Base-by-base conservation (phyloP, 1,284 basidiomycete genomes). In the Ustilago cynodontis region DNA sequence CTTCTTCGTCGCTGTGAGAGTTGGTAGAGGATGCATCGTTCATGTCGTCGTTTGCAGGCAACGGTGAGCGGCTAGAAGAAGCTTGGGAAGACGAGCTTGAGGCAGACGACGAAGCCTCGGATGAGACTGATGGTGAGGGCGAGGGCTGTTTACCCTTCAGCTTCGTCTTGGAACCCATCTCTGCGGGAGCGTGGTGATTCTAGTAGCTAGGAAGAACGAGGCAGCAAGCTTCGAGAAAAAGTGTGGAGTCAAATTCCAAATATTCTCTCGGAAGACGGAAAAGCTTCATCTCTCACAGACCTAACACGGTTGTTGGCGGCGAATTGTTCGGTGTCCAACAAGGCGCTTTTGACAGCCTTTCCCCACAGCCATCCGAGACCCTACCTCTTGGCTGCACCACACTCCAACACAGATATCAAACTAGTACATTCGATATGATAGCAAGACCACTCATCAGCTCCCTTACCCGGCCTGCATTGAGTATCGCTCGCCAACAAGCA, bases 201-300 rank as follows among this genome's bases (percentile, higher is more conserved):
- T 5, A 11, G 31, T 33, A 6, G 31, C 11, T 33, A 6, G 5
- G 13, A 18, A 7, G 22, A 24, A 28, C 22, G 45, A 31, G 26
- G 49, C 45, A 41, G 29, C 3, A 4, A 41, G 16, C 41, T 43
- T 57, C 41, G 24, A 31, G 43, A 52, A 60, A 41, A 35, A 14
- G 64, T 37, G 61, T 39, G n/a, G 45, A 41, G 39, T 18, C 52
- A 63, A 63, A 69, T 67, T 64, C 64, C 64, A 64, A 67, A 72
- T 49, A 50, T 67, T 58, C 26, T n/a, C 10, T 67, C 65, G 65
- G 70, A 52, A 67, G 28, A 51, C 65, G 60, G 70, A 20, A 18
- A 35, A 43, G 29, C 18, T 18, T 8, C 7, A 18, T 3, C 5
- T 2, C 7, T 1, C 6, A 3, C 16, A 1, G 24, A n/a, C 45